These are phyloP conservation scores for Dichomitus squalens DNA, from an alignment of 1,284 basidiomycete genomes.

Conservation along the genomic window DNA sequence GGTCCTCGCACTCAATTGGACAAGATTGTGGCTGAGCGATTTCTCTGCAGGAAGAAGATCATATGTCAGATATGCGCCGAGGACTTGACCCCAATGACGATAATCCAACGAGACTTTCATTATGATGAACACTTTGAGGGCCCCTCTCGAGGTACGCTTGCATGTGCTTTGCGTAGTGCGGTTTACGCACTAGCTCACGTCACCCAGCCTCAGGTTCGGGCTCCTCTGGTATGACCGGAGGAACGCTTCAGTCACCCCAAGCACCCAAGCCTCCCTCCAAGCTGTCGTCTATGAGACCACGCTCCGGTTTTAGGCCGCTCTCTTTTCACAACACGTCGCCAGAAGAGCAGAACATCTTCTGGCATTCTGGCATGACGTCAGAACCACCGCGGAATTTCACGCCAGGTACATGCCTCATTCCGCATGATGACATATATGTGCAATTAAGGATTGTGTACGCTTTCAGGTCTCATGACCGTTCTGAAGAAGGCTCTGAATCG, in stretches of 20 bases:
- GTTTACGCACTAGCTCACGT: background rate
- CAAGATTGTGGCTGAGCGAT: background rate
- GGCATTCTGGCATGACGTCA: slow-evolving; percentile 50
- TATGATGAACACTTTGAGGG: slow-evolving; percentile 49
- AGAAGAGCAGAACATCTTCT: slow-evolving; percentile 56
- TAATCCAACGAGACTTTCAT: slow-evolving; percentile 45
- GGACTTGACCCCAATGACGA: slow-evolving; percentile 41
- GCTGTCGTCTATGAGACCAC: background rate
- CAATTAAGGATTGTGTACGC: no score
- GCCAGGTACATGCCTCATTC: slow-evolving; percentile 54
- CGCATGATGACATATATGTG: no score
- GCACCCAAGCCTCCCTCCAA: slow-evolving; percentile 8
- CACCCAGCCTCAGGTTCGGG: background rate
- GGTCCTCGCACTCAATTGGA: background rate
- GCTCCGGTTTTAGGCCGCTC: slow-evolving; percentile 11
- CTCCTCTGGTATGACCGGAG: background rate
- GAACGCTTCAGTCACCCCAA: background rate
- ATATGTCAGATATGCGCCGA: slow-evolving; percentile 53
- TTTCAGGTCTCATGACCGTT: slow-evolving; percentile 70
- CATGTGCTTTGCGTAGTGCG: background rate
- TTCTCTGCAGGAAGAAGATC: slow-evolving; percentile 19
- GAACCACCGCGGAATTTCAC: slow-evolving; percentile 70
- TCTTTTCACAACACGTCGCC: background rate
- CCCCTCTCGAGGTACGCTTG: slow-evolving; percentile 17
- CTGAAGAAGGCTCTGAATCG: slow-evolving; percentile 58